Evolutionary conservation across 2,329 filamentous ascomycete genomes (phyloP).

Genomic region (Sporothrix dimorphospora): DNA sequence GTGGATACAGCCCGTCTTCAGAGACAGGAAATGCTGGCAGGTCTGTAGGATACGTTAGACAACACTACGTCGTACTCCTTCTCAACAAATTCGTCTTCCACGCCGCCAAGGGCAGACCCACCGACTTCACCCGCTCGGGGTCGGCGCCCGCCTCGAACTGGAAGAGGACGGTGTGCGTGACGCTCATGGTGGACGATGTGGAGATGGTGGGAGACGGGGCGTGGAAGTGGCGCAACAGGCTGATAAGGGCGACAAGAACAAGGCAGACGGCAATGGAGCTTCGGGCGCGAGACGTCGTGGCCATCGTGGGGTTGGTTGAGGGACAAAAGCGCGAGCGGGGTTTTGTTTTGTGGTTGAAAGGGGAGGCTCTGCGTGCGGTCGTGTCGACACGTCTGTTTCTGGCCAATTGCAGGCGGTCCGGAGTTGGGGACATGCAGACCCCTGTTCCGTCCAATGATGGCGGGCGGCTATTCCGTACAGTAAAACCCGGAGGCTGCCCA

Average conservation of each 20-base stretch:
- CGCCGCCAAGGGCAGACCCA: background rate
- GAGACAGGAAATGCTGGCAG: slow-evolving; percentile 43
- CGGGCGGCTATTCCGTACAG: too few species aligned
- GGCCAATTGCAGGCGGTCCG: background rate
- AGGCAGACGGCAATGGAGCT: background rate
- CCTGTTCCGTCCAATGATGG: background rate
- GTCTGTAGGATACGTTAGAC: background rate
- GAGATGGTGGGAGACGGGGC: background rate
- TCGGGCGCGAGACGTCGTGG: background rate
- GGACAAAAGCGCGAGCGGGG: background rate
- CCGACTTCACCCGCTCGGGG: slow-evolving; percentile 10
- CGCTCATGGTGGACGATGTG: slow-evolving; percentile 8
- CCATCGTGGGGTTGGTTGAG: background rate
- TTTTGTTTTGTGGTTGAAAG: background rate
- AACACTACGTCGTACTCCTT: background rate
- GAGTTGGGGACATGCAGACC: background rate
- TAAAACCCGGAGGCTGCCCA: too few species aligned
- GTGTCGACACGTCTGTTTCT: background rate
- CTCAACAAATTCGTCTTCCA: too few species aligned
- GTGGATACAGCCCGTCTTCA: slow-evolving; percentile 63
- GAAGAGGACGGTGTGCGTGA: slow-evolving; percentile 22
- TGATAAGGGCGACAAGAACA: background rate
- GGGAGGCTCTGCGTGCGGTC: background rate
- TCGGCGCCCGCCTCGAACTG: slow-evolving; percentile 21
- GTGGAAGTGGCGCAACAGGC: background rate